Evolutionary conservation across 2,329 filamentous ascomycete genomes (phyloP), one percentile per base, ranked within the genome.

Genomic region (Graphilbum fragrans): DNA sequence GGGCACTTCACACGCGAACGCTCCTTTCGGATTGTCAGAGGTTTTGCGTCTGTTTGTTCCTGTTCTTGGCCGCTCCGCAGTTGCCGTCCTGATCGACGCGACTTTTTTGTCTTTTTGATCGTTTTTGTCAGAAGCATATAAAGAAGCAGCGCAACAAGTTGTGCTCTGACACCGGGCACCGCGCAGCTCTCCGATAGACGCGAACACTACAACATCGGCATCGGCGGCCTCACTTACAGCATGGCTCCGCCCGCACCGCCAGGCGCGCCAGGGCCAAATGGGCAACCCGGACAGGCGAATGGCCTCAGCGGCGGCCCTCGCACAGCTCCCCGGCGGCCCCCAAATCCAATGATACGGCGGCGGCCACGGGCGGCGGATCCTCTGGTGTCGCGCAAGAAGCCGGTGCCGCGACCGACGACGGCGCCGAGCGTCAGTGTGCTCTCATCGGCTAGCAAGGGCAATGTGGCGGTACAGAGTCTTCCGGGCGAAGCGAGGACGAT

Each of bases 341-440:
- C 45, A 11, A 45, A 42, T 17, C 27, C 29, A 12, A 20, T 47
- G 49, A 60, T 65, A 38, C 60, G 63, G 41, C 61, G 70, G 42
- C 70, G 68, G 44, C 65, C 65, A 11, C 69, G 67, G 44, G 62
- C 61, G 37, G 64, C 66, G 42, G 77, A 85, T 51, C 81, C 82
- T 23, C 63, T 85, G 18, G 75, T 81, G 39, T 67, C 77, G 40
- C 70, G 75, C 35, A 77, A 80, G 53, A 74, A 68, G 48, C 62
- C 65, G 3, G 45, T 55, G 19, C 55, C 55, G 45, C 56, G 61
- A 39, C 63, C 63, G 1, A 57, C 57, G 48, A 25, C 54, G 54
- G 40, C 38, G 0, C 46, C 43, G 1, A 22, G 10, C 17, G 37
- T 32, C 16, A 45, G 40, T 19, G 35, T 49, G 1, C 31, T 50